Conservation (phyloP, 768 basidiomycete species). For the Termitomyces titanicus region DNA sequence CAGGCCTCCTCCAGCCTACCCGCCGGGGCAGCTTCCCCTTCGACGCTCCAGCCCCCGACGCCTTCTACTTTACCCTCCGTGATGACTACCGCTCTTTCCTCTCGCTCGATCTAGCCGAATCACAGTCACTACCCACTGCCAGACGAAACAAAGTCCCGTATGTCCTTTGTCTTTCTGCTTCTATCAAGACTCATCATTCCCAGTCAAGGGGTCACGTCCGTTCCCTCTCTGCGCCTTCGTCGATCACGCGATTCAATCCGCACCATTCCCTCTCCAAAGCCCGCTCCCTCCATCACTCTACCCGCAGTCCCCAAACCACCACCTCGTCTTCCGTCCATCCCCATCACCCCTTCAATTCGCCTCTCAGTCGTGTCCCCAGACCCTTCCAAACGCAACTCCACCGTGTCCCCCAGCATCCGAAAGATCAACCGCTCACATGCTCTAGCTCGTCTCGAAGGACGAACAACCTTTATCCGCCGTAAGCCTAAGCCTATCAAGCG, state of each 20-base stretch:
- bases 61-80: constrained; percentile 47
- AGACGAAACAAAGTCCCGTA: background rate
- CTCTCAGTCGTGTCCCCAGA: constrained; percentile 19
- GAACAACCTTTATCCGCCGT: constrained; percentile 22
- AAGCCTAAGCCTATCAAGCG: constrained; percentile 17
- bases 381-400: constrained; percentile 23
- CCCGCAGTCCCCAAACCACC: constrained; percentile 34
- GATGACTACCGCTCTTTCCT: background rate
- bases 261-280: constrained; percentile 56
- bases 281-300: constrained; percentile 49
- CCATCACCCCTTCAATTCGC: constrained; percentile 22
- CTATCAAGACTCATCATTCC: too few relatives aligned
- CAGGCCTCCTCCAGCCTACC: constrained; percentile 41
- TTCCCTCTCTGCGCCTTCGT: constrained; percentile 20
- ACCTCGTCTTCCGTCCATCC: constrained; percentile 30
- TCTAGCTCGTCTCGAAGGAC: constrained; percentile 63
- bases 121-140: background rate
- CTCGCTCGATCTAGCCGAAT: background rate
- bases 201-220: too few relatives aligned
- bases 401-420: constrained; percentile 44
- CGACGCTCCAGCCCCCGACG: constrained; percentile 28
- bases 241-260: constrained; percentile 38
- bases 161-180: background rate
- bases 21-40: constrained; percentile 33
- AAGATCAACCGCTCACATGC: constrained; percentile 53